A percentile compares a stretch with the other conserved stretches of the same genome.
These are phyloP conservation scores for Alnus glutinosa DNA, from an alignment of 306 rosid genomes.

Conservation along the genomic window DNA sequence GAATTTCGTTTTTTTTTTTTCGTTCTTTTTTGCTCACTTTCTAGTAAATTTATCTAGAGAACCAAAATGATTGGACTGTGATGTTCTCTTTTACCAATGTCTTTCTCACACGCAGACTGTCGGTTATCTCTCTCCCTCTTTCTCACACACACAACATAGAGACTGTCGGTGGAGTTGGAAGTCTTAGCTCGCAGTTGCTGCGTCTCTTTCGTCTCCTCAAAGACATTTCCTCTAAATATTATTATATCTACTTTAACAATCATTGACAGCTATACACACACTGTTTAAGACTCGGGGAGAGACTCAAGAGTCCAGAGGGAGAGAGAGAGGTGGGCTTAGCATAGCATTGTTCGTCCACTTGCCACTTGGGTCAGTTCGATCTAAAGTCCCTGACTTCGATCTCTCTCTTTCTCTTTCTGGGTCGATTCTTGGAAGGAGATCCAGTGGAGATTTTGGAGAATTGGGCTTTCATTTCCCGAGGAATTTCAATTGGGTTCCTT, in stretches of 20 bases:
- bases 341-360: neutral
- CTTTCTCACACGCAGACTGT: too few relatives aligned
- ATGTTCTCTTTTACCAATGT: too few relatives aligned
- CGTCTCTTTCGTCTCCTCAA: constrained; percentile 60
- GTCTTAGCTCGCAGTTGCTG: constrained; percentile 37
- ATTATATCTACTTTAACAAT: constrained; percentile 10
- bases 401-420: constrained; percentile 15
- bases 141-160: neutral
- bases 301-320: too few relatives aligned
- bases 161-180: constrained; percentile 63
- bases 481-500: constrained; percentile 29
- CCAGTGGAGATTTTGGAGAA: constrained; percentile 19
- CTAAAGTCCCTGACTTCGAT: neutral
- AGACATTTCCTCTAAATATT: constrained; percentile 24
- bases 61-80: neutral
- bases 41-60: neutral
- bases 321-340: constrained; percentile 21
- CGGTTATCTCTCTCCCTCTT: neutral
- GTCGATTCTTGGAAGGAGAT: constrained; percentile 1
- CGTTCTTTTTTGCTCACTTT: neutral
- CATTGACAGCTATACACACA: constrained; percentile 53
- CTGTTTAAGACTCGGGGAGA: constrained; percentile 18
- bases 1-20: too few relatives aligned
- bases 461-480: constrained; percentile 30
- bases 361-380: constrained; percentile 1